Base-by-base conservation (phyloP, 257 asterid genomes). In the Solanum habrochaites region DNA sequence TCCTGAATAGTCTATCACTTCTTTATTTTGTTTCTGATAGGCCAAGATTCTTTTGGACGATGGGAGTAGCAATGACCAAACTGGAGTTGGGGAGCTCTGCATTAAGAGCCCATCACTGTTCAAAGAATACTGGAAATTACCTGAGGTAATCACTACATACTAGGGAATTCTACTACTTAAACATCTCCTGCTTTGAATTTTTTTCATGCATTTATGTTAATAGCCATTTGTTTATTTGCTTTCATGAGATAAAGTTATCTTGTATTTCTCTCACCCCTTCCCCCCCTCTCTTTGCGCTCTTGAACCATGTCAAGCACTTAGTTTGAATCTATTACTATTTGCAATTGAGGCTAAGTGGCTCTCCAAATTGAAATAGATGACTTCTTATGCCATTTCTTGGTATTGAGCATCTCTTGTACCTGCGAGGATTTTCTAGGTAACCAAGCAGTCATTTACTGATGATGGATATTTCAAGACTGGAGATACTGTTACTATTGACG, bases 401-500 rank as follows among this genome's bases (percentile, higher is more conserved):
- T 47, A 80, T 49, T 71, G 27, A 71, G 23, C 9, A 29, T 43
- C n/a, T 70, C 35, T 52, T 85, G 81, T 45, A 21, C 45, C 18
- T 82, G 7, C 1, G 62, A 31, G 66, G 31, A 72, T 56, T 80
- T 89, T n/a, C 81, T 90, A 97, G 99, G 97, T 95, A 77, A 95
- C 98, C 71, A 93, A 92, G 90, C 96, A 94, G 87, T 94, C 98
- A 69, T 97, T 97, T 85, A 91, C 91, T 39, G 93, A 91, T 20
- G 98, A 91, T 86, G 99, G 98, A 35, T 97, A 91, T 95, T 97
- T 95, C 92, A 97, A 91, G 93, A 97, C 99, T 58, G 99, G 99
- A 89, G 99, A 97, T 89, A 95, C 98, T 91, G 98, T 89, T 88
- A 93, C 94, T 88, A 87, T 95, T 31, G 94, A 94, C 73, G 98